Evolutionary conservation across 208 protist genomes (phyloP).

Genomic region (Strigomonas culicis): DNA sequence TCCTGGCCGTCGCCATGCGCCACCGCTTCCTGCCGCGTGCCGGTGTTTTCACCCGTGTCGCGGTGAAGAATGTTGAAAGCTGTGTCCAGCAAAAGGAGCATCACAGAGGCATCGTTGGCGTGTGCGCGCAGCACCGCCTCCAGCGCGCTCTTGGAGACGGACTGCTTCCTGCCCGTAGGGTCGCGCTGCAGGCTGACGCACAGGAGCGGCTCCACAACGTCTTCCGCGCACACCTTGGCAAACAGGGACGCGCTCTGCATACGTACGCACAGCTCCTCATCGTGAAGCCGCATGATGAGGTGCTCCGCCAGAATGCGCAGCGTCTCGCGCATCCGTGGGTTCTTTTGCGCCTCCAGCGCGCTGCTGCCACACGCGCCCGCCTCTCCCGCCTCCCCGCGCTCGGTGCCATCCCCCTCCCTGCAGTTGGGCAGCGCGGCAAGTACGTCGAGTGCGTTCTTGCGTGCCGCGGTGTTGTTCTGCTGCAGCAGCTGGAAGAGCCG

Average conservation of each 20-base stretch:
- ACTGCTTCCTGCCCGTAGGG: constrained; percentile 39
- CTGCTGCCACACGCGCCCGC: neutral
- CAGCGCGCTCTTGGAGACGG: constrained; percentile 40
- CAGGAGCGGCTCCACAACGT: constrained; percentile 67
- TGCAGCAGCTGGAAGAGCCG: constrained; percentile 72
- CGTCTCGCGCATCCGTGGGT: constrained; percentile 38
- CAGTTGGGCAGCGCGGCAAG: constrained; percentile 53
- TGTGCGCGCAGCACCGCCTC: constrained; percentile 48
- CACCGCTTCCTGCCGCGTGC: neutral
- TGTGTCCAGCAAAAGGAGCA: constrained; percentile 33
- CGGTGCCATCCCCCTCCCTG: neutral
- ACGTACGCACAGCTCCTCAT: constrained; percentile 73
- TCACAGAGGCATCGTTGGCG: constrained; percentile 24
- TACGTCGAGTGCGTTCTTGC: constrained; percentile 73
- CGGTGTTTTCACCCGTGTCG: neutral
- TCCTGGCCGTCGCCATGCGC: neutral
- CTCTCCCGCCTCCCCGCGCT: neutral
- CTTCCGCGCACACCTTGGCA: constrained; percentile 66
- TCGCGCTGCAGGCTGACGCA: constrained; percentile 50
- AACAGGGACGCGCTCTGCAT: constrained; percentile 67
- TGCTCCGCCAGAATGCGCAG: constrained; percentile 68
- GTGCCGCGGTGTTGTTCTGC: constrained; percentile 37
- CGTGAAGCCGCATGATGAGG: constrained; percentile 62
- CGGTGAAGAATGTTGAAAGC: constrained; percentile 11
- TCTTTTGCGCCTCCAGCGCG: neutral